phyloP scores from a whole-genome alignment of 2,329 filamentous ascomycete species.

The Fusarium nodosum region DNA sequence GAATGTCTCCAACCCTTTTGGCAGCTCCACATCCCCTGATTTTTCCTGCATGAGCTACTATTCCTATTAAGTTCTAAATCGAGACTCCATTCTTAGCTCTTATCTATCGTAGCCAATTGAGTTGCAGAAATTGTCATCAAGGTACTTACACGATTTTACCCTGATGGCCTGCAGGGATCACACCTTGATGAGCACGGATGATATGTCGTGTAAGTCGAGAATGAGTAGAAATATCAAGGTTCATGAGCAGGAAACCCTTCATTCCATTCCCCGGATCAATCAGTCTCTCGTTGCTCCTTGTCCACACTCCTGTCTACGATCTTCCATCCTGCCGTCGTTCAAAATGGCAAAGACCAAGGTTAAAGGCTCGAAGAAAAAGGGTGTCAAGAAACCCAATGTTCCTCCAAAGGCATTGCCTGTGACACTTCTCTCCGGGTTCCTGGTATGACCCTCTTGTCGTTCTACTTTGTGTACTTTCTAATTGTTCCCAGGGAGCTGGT shows the following conservation, averaged over 20 bases:
- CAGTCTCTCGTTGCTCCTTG: too few species aligned
- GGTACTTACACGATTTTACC: slow-evolving; percentile 25
- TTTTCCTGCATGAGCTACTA: slow-evolving; percentile 1
- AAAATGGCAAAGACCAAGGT: slow-evolving; percentile 40
- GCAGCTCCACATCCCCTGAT: slow-evolving; percentile 26
- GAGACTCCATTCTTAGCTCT: neutral
- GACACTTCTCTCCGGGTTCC: slow-evolving; percentile 54
- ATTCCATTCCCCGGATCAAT: neutral
- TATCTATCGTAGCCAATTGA: slow-evolving; percentile 20
- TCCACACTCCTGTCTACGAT: too few species aligned
- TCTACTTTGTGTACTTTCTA: fast-evolving
- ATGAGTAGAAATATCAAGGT: slow-evolving; percentile 21
- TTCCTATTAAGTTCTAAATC: neutral
- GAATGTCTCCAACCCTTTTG: neutral
- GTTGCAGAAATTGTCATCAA: slow-evolving; percentile 31
- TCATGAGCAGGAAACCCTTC: too few species aligned
- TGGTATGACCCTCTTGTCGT: slow-evolving; percentile 34
- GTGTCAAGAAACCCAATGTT: slow-evolving; percentile 25
- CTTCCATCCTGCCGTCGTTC: neutral
- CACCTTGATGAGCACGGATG: slow-evolving; percentile 42
- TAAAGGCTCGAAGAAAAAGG: slow-evolving; percentile 32
- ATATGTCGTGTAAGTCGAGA: slow-evolving; percentile 10
- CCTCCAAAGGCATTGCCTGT: slow-evolving; percentile 51
- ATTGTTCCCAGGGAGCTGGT: slow-evolving; percentile 68
- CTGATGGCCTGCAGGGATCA: slow-evolving; percentile 31